Base-by-base conservation (phyloP, 2,329 filamentous ascomycete genomes). In the Furcasterigmium sp. region DNA sequence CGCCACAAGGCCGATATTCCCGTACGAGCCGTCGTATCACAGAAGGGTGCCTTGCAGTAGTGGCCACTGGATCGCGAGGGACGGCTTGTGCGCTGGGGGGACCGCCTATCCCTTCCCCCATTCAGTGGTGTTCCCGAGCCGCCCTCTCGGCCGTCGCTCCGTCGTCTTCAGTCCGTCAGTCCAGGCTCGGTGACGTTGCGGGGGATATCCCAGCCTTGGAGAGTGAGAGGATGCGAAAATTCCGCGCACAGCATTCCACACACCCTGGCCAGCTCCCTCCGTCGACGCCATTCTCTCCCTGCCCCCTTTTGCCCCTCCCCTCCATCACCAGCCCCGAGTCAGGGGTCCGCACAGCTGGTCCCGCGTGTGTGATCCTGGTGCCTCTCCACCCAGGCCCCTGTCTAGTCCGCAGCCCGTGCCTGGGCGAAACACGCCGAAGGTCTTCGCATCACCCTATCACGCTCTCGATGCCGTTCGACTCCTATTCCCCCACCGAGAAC, bases 381-480 rank as follows among this genome's bases (percentile, higher is more conserved):
- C 45, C 38, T 38, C 8, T 35, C 32, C 32, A 35, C 45, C 47
- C 48, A 47, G 43, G 37, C 38, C 43, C 51, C 57, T 58, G 55
- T 57, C 48, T 51, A 49, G 48, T 47, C 44, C 37, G 30, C 46
- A 44, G 49, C 40, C 42, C 29, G 48, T 41, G 46, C 42, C 41
- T 41, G 42, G 48, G 46, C 48, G 48, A 51, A 51, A 51, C 48
- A 49, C 39, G 44, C 46, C 46, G 39, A 49, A 43, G 44, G 43
- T 39, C 39, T 38, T 20, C 37, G 40, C 42, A 43, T 46, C 45
- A 48, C 47, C 60, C 59, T 63, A 62, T 62, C 60, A 62, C 47
- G 43, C 43, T 36, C 46, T 37, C 35, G 26, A 48, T 34, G 36
- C 21, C 41, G 37, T 17, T 40, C 42, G 44, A 34, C 44, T 46